These are phyloP conservation scores for Corymbia maculata DNA, from an alignment of 345 rosid species.

Conservation along the genomic window DNA sequence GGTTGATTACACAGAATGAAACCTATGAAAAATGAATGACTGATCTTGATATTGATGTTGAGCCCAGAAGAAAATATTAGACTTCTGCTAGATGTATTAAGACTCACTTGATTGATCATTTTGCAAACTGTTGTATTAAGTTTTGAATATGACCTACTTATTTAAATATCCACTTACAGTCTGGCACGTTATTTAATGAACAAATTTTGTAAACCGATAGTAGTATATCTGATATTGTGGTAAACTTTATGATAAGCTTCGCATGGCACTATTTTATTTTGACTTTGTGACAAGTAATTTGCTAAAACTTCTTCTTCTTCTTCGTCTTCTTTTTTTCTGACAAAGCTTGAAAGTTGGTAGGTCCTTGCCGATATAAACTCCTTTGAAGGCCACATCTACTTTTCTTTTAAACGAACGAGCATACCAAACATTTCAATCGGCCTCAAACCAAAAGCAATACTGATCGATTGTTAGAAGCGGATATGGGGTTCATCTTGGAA, in stretches of 20 bases:
- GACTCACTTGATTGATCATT: not conserved
- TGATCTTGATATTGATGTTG: not conserved
- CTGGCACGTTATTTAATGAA: accelerated
- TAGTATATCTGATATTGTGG: not conserved
- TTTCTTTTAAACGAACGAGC: not conserved
- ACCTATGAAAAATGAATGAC: not conserved
- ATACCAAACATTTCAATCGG: not conserved
- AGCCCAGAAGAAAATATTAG: not conserved
- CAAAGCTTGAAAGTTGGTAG: not conserved
- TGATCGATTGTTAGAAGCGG: not conserved
- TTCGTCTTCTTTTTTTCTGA: too few species aligned
- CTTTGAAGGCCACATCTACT: not conserved
- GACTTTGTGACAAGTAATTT: not conserved
- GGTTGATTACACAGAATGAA: not conserved
- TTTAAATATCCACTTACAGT: not conserved
- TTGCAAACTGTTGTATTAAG: not conserved
- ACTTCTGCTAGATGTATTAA: not conserved
- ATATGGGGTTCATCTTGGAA: not conserved
- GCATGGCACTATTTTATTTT: not conserved
- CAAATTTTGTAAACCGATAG: not conserved
- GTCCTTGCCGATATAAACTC: not conserved
- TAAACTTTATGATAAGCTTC: not conserved
- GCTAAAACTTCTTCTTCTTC: not conserved
- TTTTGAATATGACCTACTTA: not conserved
- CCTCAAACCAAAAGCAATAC: not conserved